Evolutionary conservation across 495 filamentous ascomycete genomes (phyloP).

Genomic region (Penicillium turbatum): DNA sequence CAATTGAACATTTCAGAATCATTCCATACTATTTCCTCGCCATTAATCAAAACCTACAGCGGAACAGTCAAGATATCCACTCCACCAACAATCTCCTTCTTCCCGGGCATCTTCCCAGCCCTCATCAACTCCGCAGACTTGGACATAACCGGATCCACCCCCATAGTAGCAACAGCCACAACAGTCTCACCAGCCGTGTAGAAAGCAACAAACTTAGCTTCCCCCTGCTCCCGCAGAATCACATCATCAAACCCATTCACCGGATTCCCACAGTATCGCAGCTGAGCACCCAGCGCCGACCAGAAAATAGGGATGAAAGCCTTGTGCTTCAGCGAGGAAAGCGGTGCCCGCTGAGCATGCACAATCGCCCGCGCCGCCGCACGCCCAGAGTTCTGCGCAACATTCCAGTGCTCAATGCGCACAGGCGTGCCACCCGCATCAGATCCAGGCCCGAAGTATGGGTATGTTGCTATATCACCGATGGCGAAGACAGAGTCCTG

Average conservation of each 20-base stretch:
- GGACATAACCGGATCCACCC: slow-evolving; percentile 79
- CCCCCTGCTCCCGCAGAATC: slow-evolving; percentile 65
- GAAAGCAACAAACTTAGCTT: slow-evolving; percentile 82
- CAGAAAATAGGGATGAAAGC: slow-evolving; percentile 92
- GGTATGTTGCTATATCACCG: slow-evolving; percentile 93
- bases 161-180: slow-evolving; percentile 91
- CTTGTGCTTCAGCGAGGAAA: slow-evolving; percentile 51
- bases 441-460: slow-evolving; percentile 86
- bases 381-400: slow-evolving; percentile 88
- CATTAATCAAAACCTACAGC: background rate
- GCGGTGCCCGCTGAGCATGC: slow-evolving; percentile 32
- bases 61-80: slow-evolving; percentile 64
- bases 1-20: slow-evolving; percentile 9
- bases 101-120: slow-evolving; percentile 72
- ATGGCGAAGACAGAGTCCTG: slow-evolving; percentile 80
- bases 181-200: slow-evolving; percentile 83
- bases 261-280: slow-evolving; percentile 90
- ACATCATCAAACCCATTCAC: slow-evolving; percentile 77
- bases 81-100: slow-evolving; percentile 69
- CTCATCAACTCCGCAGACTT: slow-evolving; percentile 85
- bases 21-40: slow-evolving; percentile 4
- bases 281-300: slow-evolving; percentile 83
- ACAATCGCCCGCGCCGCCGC: slow-evolving; percentile 70
- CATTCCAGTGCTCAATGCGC: slow-evolving; percentile 96
- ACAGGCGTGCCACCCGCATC: slow-evolving; percentile 48